A percentile compares a stretch with the other conserved stretches of the same genome.
phyloP scores from a whole-genome alignment of 139 green algal species.

The Micractinium conductrix region DNA sequence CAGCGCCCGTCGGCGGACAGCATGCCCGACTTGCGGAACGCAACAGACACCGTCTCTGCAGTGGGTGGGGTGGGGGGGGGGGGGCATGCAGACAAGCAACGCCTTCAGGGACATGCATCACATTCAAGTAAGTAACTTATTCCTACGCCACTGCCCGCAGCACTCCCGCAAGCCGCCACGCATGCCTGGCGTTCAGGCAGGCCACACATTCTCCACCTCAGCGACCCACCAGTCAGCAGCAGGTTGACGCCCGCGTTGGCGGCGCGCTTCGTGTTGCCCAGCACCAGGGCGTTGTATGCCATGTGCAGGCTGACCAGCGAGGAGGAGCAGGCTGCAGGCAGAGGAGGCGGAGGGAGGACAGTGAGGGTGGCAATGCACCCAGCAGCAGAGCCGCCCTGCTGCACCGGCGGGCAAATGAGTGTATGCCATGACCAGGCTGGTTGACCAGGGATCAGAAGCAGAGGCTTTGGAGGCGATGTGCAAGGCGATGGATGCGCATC shows the following conservation, averaged over 20 bases:
- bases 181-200: background rate
- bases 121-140: background rate
- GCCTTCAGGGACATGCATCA: background rate
- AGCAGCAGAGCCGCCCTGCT: background rate
- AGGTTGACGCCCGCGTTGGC: conserved; percentile 52
- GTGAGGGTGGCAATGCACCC: background rate
- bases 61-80: no score
- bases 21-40: conserved; percentile 63
- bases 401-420: no score
- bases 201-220: no score
- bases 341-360: no score
- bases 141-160: background rate
- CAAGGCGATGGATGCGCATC: background rate
- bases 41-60: conserved; percentile 45
- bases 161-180: background rate
- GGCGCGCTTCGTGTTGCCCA: conserved; percentile 19
- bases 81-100: background rate
- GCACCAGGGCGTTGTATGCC: conserved; percentile 34
- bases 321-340: conserved; percentile 73
- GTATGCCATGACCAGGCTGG: no score
- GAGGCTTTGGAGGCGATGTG: no score
- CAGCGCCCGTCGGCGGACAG: conserved; percentile 56
- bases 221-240: conserved; percentile 36
- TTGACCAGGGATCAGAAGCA: no score
- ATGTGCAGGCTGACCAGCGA: conserved; percentile 67